phyloP scores from a whole-genome alignment of 2,329 filamentous ascomycete genomes.

The Penicillium sp. region DNA sequence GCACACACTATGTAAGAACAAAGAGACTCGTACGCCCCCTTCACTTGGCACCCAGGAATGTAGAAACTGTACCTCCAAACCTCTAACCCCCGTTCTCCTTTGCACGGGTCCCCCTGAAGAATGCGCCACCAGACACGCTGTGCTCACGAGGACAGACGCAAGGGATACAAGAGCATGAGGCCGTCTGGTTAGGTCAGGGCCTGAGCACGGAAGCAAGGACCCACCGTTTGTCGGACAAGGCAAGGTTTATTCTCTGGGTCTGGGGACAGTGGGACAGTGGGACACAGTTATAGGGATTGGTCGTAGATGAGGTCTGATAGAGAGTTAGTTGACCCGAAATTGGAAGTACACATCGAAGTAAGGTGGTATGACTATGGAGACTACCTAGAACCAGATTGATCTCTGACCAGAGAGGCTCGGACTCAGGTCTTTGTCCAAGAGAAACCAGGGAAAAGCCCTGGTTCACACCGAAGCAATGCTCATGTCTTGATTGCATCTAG shows the following conservation, averaged over 20 bases:
- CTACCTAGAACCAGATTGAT: not conserved
- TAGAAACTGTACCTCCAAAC: not conserved
- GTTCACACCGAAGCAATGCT: not conserved
- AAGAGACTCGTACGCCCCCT: too few species aligned
- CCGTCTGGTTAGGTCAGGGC: not conserved
- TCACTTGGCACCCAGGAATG: not conserved
- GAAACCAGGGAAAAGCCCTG: not conserved
- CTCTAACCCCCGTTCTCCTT: conserved; percentile 1
- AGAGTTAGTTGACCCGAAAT: too few species aligned
- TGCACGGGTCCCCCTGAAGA: conserved; percentile 10
- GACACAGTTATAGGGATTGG: too few species aligned
- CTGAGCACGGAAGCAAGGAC: conserved; percentile 9
- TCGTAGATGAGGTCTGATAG: too few species aligned
- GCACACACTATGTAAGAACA: not conserved
- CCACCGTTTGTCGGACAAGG: conserved; percentile 9
- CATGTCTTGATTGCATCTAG: not conserved
- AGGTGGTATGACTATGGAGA: not conserved
- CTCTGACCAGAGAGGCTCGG: not conserved
- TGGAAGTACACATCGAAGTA: too few species aligned
- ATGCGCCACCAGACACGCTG: conserved; percentile 18
- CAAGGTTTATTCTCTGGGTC: not conserved
- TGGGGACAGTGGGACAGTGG: not conserved
- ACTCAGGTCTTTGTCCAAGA: not conserved
- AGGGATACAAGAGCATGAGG: conserved; percentile 12
- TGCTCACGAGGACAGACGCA: conserved; percentile 23